phyloP scores from a whole-genome alignment of 2,329 filamentous ascomycete genomes.

The Phialemonium atrogriseum region DNA sequence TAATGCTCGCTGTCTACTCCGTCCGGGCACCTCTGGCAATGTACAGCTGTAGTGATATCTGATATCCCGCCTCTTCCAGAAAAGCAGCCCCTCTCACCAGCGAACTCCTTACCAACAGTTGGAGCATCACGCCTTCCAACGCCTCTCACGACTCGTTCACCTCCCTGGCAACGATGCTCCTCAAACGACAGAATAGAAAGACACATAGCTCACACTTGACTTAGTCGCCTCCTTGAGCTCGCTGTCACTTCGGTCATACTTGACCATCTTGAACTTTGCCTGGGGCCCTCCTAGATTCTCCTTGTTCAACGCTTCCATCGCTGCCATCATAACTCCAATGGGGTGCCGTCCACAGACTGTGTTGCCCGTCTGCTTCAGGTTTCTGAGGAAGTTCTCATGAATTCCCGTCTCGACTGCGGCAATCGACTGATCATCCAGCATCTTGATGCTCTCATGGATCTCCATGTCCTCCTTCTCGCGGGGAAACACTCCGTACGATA shows the following conservation, averaged over 20 bases:
- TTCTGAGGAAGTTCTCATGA: constrained; percentile 61
- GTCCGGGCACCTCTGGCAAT: no score
- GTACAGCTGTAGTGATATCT: no score
- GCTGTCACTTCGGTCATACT: constrained; percentile 82
- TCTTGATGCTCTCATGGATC: constrained; percentile 80
- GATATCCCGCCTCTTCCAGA: no score
- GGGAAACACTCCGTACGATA: no score
- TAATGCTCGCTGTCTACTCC: no score
- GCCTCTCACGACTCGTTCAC: no score
- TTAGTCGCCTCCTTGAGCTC: constrained; percentile 59
- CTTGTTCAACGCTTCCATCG: constrained; percentile 56
- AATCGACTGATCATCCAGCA: constrained; percentile 76
- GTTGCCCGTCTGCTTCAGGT: constrained; percentile 67
- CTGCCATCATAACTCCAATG: constrained; percentile 88
- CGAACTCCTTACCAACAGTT: no score
- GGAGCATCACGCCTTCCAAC: no score
- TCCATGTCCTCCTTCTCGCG: constrained; percentile 20
- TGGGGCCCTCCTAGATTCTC: constrained; percentile 27
- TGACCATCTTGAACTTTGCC: constrained; percentile 65
- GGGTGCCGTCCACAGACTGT: constrained; percentile 94
- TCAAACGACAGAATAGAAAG: constrained; percentile 74
- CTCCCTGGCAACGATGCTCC: constrained; percentile 7
- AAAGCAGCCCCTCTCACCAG: no score
- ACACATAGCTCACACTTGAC: constrained; percentile 91
- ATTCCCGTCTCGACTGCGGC: constrained; percentile 71